phyloP scores from a whole-genome alignment of 768 basidiomycete genomes.

The Mycena rosella region DNA sequence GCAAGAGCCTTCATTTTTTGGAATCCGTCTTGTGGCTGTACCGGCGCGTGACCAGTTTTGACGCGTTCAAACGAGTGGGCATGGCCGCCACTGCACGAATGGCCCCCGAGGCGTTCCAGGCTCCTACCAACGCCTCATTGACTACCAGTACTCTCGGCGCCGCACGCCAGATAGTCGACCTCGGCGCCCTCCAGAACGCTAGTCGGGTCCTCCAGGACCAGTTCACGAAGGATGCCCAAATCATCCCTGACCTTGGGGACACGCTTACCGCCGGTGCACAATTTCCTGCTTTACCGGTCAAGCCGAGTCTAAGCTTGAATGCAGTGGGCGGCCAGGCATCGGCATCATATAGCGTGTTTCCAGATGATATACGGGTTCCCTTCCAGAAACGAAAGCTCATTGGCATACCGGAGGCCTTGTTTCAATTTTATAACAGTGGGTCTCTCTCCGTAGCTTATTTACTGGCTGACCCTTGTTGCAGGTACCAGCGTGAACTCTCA shows the following conservation, averaged over 20 bases:
- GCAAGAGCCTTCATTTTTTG: background rate
- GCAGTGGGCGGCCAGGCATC: constrained; percentile 78
- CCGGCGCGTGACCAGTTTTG: constrained; percentile 5
- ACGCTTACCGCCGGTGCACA: constrained; percentile 71
- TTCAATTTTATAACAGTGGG: constrained; percentile 83
- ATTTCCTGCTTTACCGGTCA: background rate
- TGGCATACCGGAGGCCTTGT: constrained; percentile 82
- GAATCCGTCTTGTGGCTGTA: background rate
- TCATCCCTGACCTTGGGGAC: constrained; percentile 82
- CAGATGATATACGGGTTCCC: constrained; percentile 82
- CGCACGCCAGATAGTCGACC: constrained; percentile 63
- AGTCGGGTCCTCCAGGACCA: constrained; percentile 76
- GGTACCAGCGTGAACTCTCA: constrained; percentile 79
- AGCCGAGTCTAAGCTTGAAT: constrained; percentile 24
- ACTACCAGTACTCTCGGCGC: no score
- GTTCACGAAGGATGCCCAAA: constrained; percentile 78
- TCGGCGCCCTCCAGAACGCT: constrained; percentile 73
- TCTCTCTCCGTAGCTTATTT: constrained; percentile 24
- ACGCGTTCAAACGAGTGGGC: constrained; percentile 6
- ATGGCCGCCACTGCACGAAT: constrained; percentile 31
- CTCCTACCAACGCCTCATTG: no score
- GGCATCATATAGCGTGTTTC: constrained; percentile 82
- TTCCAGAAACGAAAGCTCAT: constrained; percentile 84
- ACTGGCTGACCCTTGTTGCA: constrained; percentile 42
- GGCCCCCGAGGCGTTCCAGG: no score